Conservation (phyloP, 805 yeast species). For the Saccharomycopsis microspora region DNA sequence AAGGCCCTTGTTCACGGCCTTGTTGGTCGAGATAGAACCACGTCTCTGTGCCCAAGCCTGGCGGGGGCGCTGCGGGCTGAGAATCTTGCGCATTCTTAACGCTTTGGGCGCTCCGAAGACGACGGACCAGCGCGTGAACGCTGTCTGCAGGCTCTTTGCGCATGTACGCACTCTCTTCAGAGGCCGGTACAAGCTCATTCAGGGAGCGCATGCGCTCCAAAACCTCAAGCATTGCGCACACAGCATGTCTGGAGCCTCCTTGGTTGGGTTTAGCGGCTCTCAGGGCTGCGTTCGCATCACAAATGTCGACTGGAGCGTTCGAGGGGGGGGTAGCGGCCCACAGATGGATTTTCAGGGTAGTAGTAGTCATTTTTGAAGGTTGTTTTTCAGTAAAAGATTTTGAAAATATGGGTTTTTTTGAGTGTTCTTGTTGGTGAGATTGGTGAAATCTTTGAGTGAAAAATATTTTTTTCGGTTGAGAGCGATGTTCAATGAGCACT, state of each 20-base stretch:
- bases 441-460: too few relatives aligned
- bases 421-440: too few relatives aligned
- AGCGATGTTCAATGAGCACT: too few relatives aligned
- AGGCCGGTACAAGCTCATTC: slow-evolving; percentile 20
- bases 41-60: slow-evolving; percentile 27
- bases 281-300: slow-evolving; percentile 3
- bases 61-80: slow-evolving; percentile 2
- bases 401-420: too few relatives aligned
- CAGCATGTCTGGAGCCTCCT: slow-evolving; percentile 33
- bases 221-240: slow-evolving; percentile 41
- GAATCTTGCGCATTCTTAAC: slow-evolving; percentile 1
- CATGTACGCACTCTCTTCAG: slow-evolving; percentile 23
- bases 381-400: too few relatives aligned
- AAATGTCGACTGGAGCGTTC: not conserved
- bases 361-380: too few relatives aligned
- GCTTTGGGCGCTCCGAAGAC: slow-evolving; percentile 1
- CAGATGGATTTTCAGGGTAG: too few relatives aligned
- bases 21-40: slow-evolving; percentile 71
- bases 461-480: too few relatives aligned
- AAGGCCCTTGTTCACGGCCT: slow-evolving; percentile 74
- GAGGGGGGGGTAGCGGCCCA: too few relatives aligned
- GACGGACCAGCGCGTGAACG: slow-evolving; percentile 13
- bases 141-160: slow-evolving; percentile 23
- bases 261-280: slow-evolving; percentile 26
- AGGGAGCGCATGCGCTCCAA: slow-evolving; percentile 32